phyloP scores from a whole-genome alignment of 1,284 basidiomycete species.

The Athelia sp. region DNA sequence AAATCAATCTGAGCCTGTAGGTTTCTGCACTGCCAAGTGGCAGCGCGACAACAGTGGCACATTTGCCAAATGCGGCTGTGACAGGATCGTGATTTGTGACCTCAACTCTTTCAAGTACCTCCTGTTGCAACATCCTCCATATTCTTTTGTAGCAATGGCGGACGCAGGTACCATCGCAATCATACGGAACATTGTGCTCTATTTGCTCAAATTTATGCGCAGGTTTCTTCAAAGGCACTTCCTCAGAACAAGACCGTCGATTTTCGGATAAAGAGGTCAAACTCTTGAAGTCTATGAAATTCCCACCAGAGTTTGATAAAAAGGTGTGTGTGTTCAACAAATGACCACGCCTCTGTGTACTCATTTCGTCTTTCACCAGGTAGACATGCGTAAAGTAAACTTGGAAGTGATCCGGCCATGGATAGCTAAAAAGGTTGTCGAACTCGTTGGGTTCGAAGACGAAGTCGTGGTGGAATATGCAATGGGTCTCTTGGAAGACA shows the following conservation, averaged over 20 bases:
- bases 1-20: too few species aligned
- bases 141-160: slow-evolving; percentile 37
- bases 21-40: too few species aligned
- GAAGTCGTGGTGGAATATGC: slow-evolving; percentile 97
- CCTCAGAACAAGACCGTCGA: slow-evolving; percentile 80
- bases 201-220: slow-evolving; percentile 11
- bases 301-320: slow-evolving; percentile 84
- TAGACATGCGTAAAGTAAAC: slow-evolving; percentile 95
- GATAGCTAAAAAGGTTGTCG: slow-evolving; percentile 88
- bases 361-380: slow-evolving; percentile 38
- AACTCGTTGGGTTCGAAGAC: slow-evolving; percentile 92
- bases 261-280: slow-evolving; percentile 95
- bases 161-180: slow-evolving; percentile 43
- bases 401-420: slow-evolving; percentile 85
- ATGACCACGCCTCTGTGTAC: neutral
- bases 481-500: slow-evolving; percentile 87
- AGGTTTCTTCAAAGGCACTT: slow-evolving; percentile 88
- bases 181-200: neutral
- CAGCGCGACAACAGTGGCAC: too few species aligned
- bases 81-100: too few species aligned
- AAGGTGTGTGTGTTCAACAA: slow-evolving; percentile 48
- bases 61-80: too few species aligned
- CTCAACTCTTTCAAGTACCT: too few species aligned
- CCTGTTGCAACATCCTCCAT: too few species aligned
- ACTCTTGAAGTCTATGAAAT: slow-evolving; percentile 85